Evolutionary conservation across 2,329 filamentous ascomycete genomes (phyloP), one percentile per base, ranked within the genome.

Genomic region (Diplodia corticola): DNA sequence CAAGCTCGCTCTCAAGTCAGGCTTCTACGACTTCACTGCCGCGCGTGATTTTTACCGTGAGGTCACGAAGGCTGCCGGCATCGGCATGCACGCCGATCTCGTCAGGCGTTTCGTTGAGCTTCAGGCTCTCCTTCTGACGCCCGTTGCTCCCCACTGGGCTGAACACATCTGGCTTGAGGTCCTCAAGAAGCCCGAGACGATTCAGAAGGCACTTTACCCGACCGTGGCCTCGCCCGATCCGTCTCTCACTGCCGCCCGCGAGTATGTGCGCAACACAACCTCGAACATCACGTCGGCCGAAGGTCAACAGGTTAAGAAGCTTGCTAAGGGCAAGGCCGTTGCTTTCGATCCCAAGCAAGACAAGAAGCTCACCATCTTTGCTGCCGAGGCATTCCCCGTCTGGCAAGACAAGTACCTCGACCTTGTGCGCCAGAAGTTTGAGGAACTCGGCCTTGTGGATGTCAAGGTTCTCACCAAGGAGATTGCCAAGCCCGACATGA

Each of bases 81-180:
- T 95, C 69, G 89, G 91, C 72, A 94, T 98, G 89, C 93, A 98
- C 81, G 86, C 87, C 71, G 91, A 93, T 70, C 83, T 96, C 12
- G 85, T 94, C 35, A 81, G 87, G 71, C 87, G 89, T 71, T 99
- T 95, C 79, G 88, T 97, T 70, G 90, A 96, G 80, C 84, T 96
- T 22, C 94, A 97, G 78, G 89, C 91, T 53, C 84, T 96, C 60
- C 84, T 97, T 74, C 82, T 98, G 71, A 86, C 90, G 3, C 91
- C 93, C 61, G 89, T 98, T 69, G 89, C 94, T 2, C 94, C 95
- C 67, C 95, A 99, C 80, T 98, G 93, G 90, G 85, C 92, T 54
- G 95, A 99, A 76, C 91, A 96, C 79, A 88, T 99, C 75, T 98
- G 93, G 92, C 87, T 91, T 64, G 94, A 98, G 79, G 88, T 98